Base-by-base conservation (phyloP, 2,329 filamentous ascomycete genomes). In the Cladosporium sp. region DNA sequence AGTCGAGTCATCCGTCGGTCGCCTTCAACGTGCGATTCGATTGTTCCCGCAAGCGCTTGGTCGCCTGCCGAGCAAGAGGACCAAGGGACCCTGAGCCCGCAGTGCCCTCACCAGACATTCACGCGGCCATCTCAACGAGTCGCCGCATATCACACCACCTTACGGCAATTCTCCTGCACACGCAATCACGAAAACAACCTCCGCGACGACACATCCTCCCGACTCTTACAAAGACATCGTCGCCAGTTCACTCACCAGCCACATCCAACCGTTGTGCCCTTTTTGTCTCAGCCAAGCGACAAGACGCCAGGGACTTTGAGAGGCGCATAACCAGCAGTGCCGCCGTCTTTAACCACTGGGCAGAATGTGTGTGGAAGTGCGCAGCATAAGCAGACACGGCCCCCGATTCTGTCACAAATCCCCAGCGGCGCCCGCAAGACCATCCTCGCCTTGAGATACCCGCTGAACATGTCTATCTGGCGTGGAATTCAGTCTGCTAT, bases 401-500 rank as follows among this genome's bases (percentile, higher is more conserved):
- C 22, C 9, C 22, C 22, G 22, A 27, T 27, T 27, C 22, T 27
- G 22, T 27, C 36, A 40, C 20, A 48, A 35, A 33, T 16, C 32
- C 18, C 27, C 13, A 39, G 9, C 43, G 36, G 1, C 18, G 36
- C 25, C 15, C 15, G n/a, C 20, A 39, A 22, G 38, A 8, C 43
- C 7, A 18, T 16, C 20, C 16, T 29, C 19, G 6, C 22, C 22
- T 19, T 38, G 27, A 32, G n/a, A n/a, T n/a, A 2, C 27, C 38
- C 25, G 19, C 48, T 13, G 39, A 50, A 38, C 22, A 50, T 50
- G 48, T 62, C 64, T 2, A 75, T 73, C 61, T 73, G 69, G 48
- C 69, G 72, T 53, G 74, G 74, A 61, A 73, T 88, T 27, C 87
- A 88, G 68, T 90, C 86, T 47, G 85, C 84, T 57, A 72, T 88